Base-by-base conservation (phyloP, 2,329 filamentous ascomycete genomes). In the Harringtonia lauricola region DNA sequence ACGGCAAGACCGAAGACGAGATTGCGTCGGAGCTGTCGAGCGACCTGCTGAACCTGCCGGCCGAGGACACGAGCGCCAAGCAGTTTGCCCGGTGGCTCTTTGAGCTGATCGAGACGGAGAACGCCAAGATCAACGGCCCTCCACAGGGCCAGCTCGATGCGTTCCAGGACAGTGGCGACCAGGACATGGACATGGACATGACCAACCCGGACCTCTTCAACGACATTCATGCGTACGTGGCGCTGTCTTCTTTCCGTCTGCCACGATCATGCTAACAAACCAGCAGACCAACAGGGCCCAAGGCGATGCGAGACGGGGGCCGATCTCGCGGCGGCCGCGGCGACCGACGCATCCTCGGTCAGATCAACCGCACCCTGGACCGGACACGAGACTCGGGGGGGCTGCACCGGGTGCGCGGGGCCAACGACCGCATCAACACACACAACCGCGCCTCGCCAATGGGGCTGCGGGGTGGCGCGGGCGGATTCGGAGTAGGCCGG, bases 1-100 rank as follows among this genome's bases (percentile, higher is more conserved):
- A 95, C 65, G 87, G 89, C 55, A 95, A 95, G 64, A 88, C 84
- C 4, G 83, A 94, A 60, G 80, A 89, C 41, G 83, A 95, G 59
- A 90, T 98, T 52, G 84, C 88, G 10, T 70, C 77, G 36, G 92
- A 98, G 60, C 78, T 98, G 14, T 84, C 89, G 1, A 83, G 81
- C 51, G 92, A 98, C 55, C 74, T 98, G 35, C 75, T 98, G 3
- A 80, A 80, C 45, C 74, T 95, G 5, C 79, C 79, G 3, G 80
- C 87, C 38, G 88, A 94, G 47, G 90, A 95, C 54, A 79, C 83
- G 41, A 81, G 81, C 51, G 86, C 87, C 8, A 77, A 76, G 49
- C 82, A 89, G 43, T 96, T 98, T 59, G 81, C 89, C 49, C 75
- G 73, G 59, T 98, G 92, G 92, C 69, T 98, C n/a, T 96, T 96